These are phyloP conservation scores for Gentiana dahurica DNA, from an alignment of 257 asterid species.

Conservation along the genomic window DNA sequence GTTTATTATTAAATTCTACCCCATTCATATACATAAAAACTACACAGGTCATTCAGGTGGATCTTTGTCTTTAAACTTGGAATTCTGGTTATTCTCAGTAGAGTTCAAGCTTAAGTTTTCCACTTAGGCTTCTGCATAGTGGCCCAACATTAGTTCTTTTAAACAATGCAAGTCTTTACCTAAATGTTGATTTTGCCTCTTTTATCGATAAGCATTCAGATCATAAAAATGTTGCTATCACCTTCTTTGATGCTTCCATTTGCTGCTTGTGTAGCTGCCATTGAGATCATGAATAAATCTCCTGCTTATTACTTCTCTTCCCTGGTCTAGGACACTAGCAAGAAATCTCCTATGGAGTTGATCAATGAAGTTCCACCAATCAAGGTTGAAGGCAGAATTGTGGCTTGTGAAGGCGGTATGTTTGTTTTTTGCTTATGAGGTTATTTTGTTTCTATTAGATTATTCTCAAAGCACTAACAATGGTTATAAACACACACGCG, in stretches of 20 bases:
- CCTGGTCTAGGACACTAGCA: conserved; percentile 46
- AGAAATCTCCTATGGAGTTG: conserved; percentile 90
- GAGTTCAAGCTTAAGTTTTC: too few species aligned
- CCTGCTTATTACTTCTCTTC: conserved; percentile 6
- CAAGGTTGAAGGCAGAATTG: conserved; percentile 76
- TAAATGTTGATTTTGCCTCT: not conserved
- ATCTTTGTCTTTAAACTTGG: too few species aligned
- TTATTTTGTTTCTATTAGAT: not conserved
- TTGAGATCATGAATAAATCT: not conserved
- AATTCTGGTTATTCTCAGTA: too few species aligned
- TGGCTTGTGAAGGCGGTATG: conserved; percentile 93
- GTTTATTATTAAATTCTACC: too few species aligned
- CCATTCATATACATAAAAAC: too few species aligned
- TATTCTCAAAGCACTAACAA: not conserved
- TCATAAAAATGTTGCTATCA: not conserved
- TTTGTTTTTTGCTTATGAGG: not conserved
- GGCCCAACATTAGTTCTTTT: not conserved
- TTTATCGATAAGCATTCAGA: too few species aligned
- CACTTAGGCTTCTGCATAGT: too few species aligned
- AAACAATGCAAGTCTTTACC: too few species aligned
- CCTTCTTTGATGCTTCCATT: not conserved
- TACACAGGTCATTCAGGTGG: too few species aligned
- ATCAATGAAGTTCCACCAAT: conserved; percentile 97
- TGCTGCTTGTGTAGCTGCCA: not conserved
- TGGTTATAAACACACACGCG: too few species aligned